These are phyloP conservation scores for Alternaria triticimaculans DNA, from an alignment of 2,329 filamentous ascomycete genomes.

Conservation along the genomic window DNA sequence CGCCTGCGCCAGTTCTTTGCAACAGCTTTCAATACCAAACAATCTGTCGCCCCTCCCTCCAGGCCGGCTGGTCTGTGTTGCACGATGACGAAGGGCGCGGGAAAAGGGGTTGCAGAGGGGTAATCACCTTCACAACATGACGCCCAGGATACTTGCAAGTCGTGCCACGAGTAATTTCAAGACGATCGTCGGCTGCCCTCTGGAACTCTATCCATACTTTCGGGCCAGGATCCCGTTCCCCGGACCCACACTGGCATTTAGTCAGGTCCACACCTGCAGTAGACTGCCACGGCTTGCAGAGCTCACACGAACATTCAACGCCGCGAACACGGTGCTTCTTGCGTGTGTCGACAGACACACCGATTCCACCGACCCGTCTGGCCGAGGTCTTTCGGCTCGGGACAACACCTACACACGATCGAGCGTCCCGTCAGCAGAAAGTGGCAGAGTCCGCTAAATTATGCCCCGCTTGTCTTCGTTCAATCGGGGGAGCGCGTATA, in stretches of 20 bases:
- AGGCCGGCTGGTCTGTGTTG: conserved; percentile 16
- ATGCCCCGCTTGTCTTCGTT: conserved; percentile 25
- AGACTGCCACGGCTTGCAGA: conserved; percentile 16
- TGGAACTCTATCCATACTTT: conserved; percentile 42
- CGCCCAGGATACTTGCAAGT: conserved; percentile 27
- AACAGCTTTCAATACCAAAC: conserved; percentile 13
- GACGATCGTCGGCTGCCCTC: conserved; percentile 39
- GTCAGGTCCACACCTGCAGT: conserved; percentile 29
- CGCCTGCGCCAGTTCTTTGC: conserved; percentile 25
- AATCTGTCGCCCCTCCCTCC: conserved; percentile 15
- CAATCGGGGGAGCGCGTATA: conserved; percentile 19
- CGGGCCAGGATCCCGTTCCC: conserved; percentile 46
- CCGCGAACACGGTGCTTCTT: conserved; percentile 4
- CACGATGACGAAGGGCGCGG: conserved; percentile 32
- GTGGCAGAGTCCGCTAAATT: conserved; percentile 13
- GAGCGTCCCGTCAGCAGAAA: conserved; percentile 17
- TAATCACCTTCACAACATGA: conserved; percentile 21
- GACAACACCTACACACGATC: conserved; percentile 4
- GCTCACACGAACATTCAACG: conserved; percentile 1
- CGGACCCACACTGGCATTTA: conserved; percentile 41
- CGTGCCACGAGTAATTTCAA: conserved; percentile 38
- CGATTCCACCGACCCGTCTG: conserved; percentile 5
- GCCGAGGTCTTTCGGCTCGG: conserved; percentile 3
- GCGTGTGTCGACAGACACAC: not conserved
- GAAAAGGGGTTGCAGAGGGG: conserved; percentile 28